Conservation (phyloP, 768 basidiomycete genomes). For the Lactarius akahatsu region DNA sequence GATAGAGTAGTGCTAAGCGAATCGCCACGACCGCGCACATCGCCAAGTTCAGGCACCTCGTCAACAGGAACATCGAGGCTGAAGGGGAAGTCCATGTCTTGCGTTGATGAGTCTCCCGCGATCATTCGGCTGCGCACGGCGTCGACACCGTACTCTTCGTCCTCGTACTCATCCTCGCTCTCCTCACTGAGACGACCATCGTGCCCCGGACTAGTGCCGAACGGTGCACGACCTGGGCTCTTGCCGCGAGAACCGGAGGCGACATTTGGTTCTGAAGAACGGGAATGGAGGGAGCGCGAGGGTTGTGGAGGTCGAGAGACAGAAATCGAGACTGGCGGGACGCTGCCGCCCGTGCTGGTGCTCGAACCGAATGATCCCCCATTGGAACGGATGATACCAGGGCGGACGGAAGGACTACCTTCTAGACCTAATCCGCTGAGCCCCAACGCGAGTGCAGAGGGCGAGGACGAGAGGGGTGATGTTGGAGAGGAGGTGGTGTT, state of each 20-base stretch:
- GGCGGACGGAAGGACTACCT: slow-evolving; percentile 37
- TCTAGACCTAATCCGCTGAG: slow-evolving; percentile 16
- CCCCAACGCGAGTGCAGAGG: slow-evolving; percentile 9
- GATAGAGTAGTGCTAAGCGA: slow-evolving; percentile 56
- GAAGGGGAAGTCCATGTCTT: slow-evolving; percentile 53
- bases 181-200: slow-evolving; percentile 23
- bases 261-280: slow-evolving; percentile 16
- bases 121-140: slow-evolving; percentile 25
- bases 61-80: slow-evolving; percentile 60
- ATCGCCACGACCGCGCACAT: slow-evolving; percentile 48
- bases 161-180: slow-evolving; percentile 32
- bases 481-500: slow-evolving; percentile 22
- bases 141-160: slow-evolving; percentile 37
- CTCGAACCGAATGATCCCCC: slow-evolving; percentile 37
- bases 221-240: slow-evolving; percentile 8
- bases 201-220: slow-evolving; percentile 18
- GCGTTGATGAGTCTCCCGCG: slow-evolving; percentile 4
- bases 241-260: slow-evolving; percentile 6
- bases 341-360: slow-evolving; percentile 1
- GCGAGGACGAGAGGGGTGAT: slow-evolving; percentile 23
- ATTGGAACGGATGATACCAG: slow-evolving; percentile 43
- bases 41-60: slow-evolving; percentile 4
- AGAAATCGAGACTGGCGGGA: slow-evolving; percentile 2
- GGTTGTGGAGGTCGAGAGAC: slow-evolving; percentile 2
- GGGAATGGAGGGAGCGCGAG: slow-evolving; percentile 17